Percentiles rank a stretch among this genome's conserved stretches.
These are phyloP conservation scores for Candida silvicultrix DNA, from an alignment of 805 yeast genomes.

Conservation along the genomic window DNA sequence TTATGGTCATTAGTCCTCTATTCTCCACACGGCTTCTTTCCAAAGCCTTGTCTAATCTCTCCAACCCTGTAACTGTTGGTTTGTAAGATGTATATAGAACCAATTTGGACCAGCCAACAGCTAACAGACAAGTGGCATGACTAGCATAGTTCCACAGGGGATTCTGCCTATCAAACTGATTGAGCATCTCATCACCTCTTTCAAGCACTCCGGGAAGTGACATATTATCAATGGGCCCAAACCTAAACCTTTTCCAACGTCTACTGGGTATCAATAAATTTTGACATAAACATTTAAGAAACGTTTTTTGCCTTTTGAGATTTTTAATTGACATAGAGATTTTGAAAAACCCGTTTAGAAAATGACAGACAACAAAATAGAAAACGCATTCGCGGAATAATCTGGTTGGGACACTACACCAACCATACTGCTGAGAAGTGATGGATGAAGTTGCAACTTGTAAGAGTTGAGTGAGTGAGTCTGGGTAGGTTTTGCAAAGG, in stretches of 20 bases:
- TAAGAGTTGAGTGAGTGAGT: too few species aligned
- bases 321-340: not conserved
- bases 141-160: conserved; percentile 63
- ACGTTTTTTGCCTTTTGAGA: not conserved
- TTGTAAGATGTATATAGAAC: conserved; percentile 57
- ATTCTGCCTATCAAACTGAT: conserved; percentile 53
- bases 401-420: too few species aligned
- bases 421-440: too few species aligned
- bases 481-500: too few species aligned
- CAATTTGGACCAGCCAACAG: conserved; percentile 59
- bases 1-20: conserved; percentile 73
- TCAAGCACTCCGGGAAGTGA: conserved; percentile 61
- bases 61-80: conserved; percentile 55
- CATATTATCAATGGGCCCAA: conserved; percentile 31
- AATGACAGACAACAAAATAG: not conserved
- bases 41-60: conserved; percentile 58
- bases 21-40: conserved; percentile 58
- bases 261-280: too few species aligned
- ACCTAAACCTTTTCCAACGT: too few species aligned
- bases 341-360: not conserved
- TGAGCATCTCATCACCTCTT: conserved; percentile 68
- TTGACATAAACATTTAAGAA: not conserved
- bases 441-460: too few species aligned
- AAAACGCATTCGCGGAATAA: too few species aligned
- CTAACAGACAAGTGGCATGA: conserved; percentile 58